Evolutionary conservation across 371 early-diverging fungal species (phyloP).

Genomic region (Nosema granulosis): DNA sequence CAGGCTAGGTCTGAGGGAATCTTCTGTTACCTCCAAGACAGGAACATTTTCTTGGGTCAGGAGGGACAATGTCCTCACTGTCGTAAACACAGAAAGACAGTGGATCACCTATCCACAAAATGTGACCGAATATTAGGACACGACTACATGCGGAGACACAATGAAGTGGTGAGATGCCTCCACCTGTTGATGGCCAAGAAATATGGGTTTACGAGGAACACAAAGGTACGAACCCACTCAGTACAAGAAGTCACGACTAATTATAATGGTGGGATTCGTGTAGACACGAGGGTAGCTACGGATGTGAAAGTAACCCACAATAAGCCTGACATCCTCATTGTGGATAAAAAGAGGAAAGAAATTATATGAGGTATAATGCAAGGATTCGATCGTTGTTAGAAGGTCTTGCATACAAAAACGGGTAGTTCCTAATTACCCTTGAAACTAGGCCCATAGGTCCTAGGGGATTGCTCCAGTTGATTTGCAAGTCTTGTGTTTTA

Average conservation of each 20-base stretch:
- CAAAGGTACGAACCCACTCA: slow-evolving; percentile 1
- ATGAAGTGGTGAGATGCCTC: slow-evolving; percentile 7
- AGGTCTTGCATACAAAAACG: too few species aligned
- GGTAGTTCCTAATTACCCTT: too few species aligned
- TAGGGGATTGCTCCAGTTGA: too few species aligned
- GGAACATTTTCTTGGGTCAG: slow-evolving; percentile 4
- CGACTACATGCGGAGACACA: not conserved
- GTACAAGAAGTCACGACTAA: slow-evolving; percentile 2
- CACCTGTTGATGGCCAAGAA: not conserved
- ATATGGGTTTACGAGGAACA: slow-evolving; percentile 5
- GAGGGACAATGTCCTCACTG: slow-evolving; percentile 1
- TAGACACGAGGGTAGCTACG: not conserved
- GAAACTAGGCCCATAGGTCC: too few species aligned
- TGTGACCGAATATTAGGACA: slow-evolving; percentile 6
- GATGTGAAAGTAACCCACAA: slow-evolving; percentile 1
- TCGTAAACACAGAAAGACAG: not conserved
- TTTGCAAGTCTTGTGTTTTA: too few species aligned
- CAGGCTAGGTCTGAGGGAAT: slow-evolving; percentile 10
- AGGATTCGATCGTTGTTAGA: too few species aligned
- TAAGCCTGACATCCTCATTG: not conserved
- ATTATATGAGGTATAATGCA: too few species aligned
- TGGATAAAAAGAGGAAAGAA: slow-evolving; percentile 8
- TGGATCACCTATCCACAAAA: not conserved
- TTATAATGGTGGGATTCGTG: not conserved
- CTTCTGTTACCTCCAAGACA: not conserved